Conservation (phyloP, 768 basidiomycete species). For the Russula dissimulans region DNA sequence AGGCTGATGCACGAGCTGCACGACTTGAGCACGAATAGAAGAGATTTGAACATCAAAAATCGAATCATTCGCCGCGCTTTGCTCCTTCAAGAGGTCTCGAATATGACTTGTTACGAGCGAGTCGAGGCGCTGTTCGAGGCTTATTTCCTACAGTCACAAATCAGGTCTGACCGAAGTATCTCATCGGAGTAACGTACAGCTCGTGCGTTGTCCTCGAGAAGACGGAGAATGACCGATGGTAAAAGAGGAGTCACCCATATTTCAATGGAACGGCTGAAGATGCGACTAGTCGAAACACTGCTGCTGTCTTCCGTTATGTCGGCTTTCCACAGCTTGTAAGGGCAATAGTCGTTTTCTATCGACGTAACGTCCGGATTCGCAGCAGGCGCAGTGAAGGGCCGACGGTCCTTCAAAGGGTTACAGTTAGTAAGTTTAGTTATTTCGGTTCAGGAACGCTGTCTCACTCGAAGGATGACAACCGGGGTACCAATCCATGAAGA, state of each 20-base stretch:
- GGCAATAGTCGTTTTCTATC: conserved; percentile 24
- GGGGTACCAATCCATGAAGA: conserved; percentile 40
- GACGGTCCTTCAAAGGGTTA: conserved; percentile 1
- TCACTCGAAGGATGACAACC: conserved; percentile 31
- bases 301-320: conserved; percentile 29
- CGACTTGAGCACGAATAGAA: conserved; percentile 4
- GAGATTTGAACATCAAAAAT: conserved; percentile 11
- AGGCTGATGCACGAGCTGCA: conserved; percentile 1
- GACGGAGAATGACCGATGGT: conserved; percentile 3
- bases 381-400: not conserved
- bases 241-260: conserved; percentile 17
- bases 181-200: not conserved
- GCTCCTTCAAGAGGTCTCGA: conserved; percentile 1
- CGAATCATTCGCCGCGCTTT: not conserved
- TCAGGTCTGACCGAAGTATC: not conserved
- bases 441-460: not conserved
- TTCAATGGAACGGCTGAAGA: not conserved
- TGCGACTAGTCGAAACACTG: conserved; percentile 4
- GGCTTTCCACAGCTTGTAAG: conserved; percentile 64
- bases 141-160: not conserved
- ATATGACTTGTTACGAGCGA: conserved; percentile 1
- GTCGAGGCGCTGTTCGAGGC: conserved; percentile 13
- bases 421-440: not conserved
- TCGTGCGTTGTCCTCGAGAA: conserved; percentile 10
- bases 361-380: not conserved